These are phyloP conservation scores for Magnolia sinica DNA, from an alignment of 164 flowering plant genomes.

Conservation along the genomic window DNA sequence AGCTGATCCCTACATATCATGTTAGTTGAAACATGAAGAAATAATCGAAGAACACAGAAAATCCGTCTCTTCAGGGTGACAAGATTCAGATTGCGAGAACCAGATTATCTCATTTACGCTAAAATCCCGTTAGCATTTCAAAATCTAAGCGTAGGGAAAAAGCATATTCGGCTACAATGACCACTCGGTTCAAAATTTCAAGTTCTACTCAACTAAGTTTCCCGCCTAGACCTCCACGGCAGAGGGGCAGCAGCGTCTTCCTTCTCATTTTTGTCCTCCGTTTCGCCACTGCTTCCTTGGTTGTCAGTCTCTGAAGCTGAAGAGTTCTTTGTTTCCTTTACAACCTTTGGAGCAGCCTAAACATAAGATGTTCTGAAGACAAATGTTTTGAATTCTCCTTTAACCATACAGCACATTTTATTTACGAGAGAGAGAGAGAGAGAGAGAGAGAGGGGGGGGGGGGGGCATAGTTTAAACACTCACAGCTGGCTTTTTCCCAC, in stretches of 20 bases:
- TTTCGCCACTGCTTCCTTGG: conserved; percentile 28
- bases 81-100: too few species aligned
- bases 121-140: too few species aligned
- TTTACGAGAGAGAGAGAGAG: background rate
- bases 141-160: too few species aligned
- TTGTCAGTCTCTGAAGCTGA: conserved; percentile 21
- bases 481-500: conserved; percentile 73
- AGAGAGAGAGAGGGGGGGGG: too few species aligned
- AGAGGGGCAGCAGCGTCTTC: conserved; percentile 47
- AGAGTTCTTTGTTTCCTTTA: conserved; percentile 8
- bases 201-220: conserved; percentile 20
- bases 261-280: conserved; percentile 38
- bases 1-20: too few species aligned
- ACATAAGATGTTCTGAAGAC: background rate
- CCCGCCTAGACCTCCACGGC: conserved; percentile 45
- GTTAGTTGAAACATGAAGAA: too few species aligned
- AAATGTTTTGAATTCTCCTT: background rate
- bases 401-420: too few species aligned
- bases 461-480: background rate
- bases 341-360: conserved; percentile 8
- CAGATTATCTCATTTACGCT: too few species aligned
- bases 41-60: too few species aligned
- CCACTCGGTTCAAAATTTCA: background rate
- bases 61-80: too few species aligned
- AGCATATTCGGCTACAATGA: background rate